Percentiles rank a stretch among this genome's conserved stretches.
These are phyloP conservation scores for Cladochytrium replicatum DNA, from an alignment of 192 early-diverging fungal species.

Conservation along the genomic window DNA sequence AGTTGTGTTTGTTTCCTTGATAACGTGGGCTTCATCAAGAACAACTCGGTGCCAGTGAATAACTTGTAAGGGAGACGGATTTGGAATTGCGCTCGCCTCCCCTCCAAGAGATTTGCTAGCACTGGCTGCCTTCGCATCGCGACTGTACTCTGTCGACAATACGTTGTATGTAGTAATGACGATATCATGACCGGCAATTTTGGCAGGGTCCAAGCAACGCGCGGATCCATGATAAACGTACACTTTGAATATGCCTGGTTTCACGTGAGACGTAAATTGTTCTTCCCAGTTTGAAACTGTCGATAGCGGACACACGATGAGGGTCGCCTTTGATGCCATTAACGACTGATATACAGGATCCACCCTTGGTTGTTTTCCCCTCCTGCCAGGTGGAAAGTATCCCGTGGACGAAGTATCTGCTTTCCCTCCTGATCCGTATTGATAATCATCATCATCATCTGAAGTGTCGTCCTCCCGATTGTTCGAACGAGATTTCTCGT, in stretches of 20 bases:
- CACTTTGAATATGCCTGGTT: conserved; percentile 25
- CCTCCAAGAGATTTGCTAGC: conserved; percentile 6
- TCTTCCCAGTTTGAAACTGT: conserved; percentile 68
- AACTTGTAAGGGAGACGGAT: conserved; percentile 36
- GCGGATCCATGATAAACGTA: conserved; percentile 53
- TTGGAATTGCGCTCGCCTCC: conserved; percentile 12
- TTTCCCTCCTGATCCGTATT: too few species aligned
- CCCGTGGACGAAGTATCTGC: too few species aligned
- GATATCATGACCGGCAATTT: conserved; percentile 49
- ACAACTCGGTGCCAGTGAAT: conserved; percentile 80
- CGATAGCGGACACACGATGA: conserved; percentile 63
- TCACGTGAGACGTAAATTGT: conserved; percentile 45
- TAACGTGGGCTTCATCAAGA: conserved; percentile 91
- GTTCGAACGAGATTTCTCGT: too few species aligned
- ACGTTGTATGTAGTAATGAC: conserved; percentile 68
- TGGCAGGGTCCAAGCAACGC: conserved; percentile 30
- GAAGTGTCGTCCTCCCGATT: too few species aligned
- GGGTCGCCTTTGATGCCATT: conserved; percentile 37
- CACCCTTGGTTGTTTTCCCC: too few species aligned
- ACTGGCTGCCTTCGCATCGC: neutral
- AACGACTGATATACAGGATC: too few species aligned
- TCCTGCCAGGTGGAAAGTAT: too few species aligned
- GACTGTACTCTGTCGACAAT: conserved; percentile 43
- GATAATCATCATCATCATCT: too few species aligned
- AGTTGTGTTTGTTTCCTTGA: conserved; percentile 68